Evolutionary conservation across 1,284 basidiomycete species (phyloP), one percentile per base, ranked within the genome.

Genomic region (Melampsora larici-populina): DNA sequence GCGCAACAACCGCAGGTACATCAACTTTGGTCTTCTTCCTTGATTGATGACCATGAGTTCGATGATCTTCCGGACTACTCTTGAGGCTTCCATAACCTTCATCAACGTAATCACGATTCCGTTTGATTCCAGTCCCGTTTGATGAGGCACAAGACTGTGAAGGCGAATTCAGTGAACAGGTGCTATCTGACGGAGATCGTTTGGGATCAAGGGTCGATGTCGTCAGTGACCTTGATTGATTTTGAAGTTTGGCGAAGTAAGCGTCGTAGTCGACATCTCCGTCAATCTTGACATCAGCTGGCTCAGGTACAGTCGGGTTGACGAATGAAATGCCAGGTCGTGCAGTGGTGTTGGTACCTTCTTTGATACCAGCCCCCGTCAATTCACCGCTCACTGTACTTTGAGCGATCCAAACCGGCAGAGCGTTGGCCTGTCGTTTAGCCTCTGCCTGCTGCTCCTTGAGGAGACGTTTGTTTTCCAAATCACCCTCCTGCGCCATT

Each of bases 391-490:
- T 78, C 9, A 78, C 75, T 15, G 75, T 78, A 70, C 75, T 78
- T 64, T 78, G 75, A 18, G 68, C 62, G 46, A 78, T 78, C 75
- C 75, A 78, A 13, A 78, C 62, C 33, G 75, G 75, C 2, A 78
- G 46, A n/a, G 75, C 75, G 36, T 78, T 78, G 6, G 68, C 68
- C 58, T 78, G 75, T 11, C 75, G 75, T 43, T 78, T 78, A 24
- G 75, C 75, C 46, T 78, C 60, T 8, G 75, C 75, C 51, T 78
- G 58, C 49, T 78, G 68, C 51, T 70, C 75, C 55, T 64, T 24
- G 7, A 78, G 49, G 9, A n/a, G 60, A 6, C 69, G 68, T 55
- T 78, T 78, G 17, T 68, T 60, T 21, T 78, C 75, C 3, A 78
- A 2, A 49, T 78, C 75, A n/a, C 68, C 68, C 40, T 78, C 75